phyloP scores from a whole-genome alignment of 441 rosid species.

The Adansonia gregorii region DNA sequence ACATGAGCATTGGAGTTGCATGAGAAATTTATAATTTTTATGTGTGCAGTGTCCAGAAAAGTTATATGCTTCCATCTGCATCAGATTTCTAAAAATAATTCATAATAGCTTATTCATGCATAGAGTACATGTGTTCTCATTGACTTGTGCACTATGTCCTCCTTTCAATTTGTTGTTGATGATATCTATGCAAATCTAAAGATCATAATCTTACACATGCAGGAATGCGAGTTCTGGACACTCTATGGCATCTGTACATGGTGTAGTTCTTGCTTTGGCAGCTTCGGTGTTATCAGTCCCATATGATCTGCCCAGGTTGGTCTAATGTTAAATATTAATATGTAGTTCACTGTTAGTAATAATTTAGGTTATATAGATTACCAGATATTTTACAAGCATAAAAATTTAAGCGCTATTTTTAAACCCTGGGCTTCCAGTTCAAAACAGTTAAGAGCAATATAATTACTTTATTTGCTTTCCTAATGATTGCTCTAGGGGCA shows the following conservation, averaged over 20 bases:
- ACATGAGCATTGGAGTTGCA: slow-evolving; percentile 5
- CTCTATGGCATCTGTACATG: slow-evolving; percentile 73
- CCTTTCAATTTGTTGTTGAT: slow-evolving; percentile 1
- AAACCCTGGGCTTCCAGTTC: neutral
- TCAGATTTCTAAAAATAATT: neutral
- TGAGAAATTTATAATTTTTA: slow-evolving; percentile 12
- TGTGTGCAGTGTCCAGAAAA: neutral
- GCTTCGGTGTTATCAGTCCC: slow-evolving; percentile 98
- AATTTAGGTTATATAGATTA: neutral
- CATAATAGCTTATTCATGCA: neutral
- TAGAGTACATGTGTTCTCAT: slow-evolving; percentile 16
- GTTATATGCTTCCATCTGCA: slow-evolving; percentile 14
- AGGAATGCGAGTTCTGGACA: slow-evolving; percentile 57
- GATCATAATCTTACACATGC: slow-evolving; percentile 33
- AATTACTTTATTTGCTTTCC: neutral
- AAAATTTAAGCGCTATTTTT: neutral
- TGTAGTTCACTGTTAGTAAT: neutral
- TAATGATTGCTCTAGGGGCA: neutral
- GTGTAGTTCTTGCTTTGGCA: slow-evolving; percentile 94
- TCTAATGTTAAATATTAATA: slow-evolving; percentile 15
- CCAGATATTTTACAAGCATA: neutral
- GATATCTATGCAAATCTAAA: neutral
- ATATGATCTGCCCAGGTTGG: slow-evolving; percentile 96
- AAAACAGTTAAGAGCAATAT: neutral
- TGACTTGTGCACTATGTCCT: slow-evolving; percentile 2